Evolutionary conservation across 2,329 filamentous ascomycete genomes (phyloP).

Genomic region (Fusarium sp.): DNA sequence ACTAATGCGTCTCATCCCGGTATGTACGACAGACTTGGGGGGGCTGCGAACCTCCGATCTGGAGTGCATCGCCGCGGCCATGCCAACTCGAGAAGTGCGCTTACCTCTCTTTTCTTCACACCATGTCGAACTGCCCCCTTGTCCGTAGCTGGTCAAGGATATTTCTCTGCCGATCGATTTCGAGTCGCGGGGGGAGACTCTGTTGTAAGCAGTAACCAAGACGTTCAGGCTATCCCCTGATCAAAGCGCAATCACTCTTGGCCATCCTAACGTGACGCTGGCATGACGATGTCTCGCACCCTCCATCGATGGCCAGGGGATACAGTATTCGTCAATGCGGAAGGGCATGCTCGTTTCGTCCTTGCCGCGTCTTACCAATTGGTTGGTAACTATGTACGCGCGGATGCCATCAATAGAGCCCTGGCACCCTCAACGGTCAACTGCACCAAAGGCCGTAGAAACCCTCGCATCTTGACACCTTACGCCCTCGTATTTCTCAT

Average conservation of each 20-base stretch:
- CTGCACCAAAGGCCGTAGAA: neutral
- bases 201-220: constrained; percentile 12
- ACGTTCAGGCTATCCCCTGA: constrained; percentile 12
- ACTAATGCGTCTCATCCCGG: constrained; percentile 44
- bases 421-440: neutral
- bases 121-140: neutral
- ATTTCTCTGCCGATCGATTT: constrained; percentile 28
- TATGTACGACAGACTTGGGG: constrained; percentile 11
- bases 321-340: constrained; percentile 22
- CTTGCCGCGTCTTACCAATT: constrained; percentile 1
- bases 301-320: constrained; percentile 5
- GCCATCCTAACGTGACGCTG: constrained; percentile 33
- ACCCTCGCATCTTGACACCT: constrained; percentile 10
- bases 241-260: constrained; percentile 23
- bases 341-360: constrained; percentile 2
- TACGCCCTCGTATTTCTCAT: constrained; percentile 20
- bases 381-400: neutral
- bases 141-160: constrained; percentile 7
- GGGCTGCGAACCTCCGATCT: constrained; percentile 22
- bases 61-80: constrained; percentile 1
- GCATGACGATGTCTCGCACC: constrained; percentile 35
- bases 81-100: constrained; percentile 1
- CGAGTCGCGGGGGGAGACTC: constrained; percentile 15
- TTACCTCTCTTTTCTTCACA: neutral
- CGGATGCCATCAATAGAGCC: neutral